phyloP scores from a whole-genome alignment of 345 rosid genomes.

The Orychophragmus violaceus region DNA sequence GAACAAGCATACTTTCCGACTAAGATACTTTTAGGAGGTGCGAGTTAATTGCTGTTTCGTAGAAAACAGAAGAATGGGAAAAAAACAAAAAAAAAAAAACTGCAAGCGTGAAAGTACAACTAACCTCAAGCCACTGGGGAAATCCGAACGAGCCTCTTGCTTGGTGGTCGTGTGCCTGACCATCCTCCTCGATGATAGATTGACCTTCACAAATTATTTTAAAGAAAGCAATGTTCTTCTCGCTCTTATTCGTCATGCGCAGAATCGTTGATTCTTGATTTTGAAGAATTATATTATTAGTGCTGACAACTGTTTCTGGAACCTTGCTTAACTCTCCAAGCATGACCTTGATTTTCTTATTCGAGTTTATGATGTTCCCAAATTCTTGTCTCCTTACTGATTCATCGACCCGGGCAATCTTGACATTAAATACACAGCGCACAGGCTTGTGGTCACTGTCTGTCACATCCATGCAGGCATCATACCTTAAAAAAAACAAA shows the following conservation, averaged over 20 bases:
- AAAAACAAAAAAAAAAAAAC: background rate
- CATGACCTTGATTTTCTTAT: constrained; percentile 47
- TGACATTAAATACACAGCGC: constrained; percentile 53
- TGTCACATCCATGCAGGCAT: constrained; percentile 72
- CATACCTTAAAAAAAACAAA: constrained; percentile 39
- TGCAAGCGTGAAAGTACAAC: constrained; percentile 20
- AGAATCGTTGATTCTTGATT: constrained; percentile 52
- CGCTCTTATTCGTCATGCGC: constrained; percentile 58
- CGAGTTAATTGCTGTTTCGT: background rate
- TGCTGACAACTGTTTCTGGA: constrained; percentile 70
- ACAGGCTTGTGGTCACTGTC: constrained; percentile 94
- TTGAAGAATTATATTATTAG: constrained; percentile 58
- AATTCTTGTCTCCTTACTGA: constrained; percentile 70
- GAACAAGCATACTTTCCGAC: background rate
- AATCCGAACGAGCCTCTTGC: constrained; percentile 61
- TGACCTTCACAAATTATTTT: constrained; percentile 61
- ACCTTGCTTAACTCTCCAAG: constrained; percentile 47
- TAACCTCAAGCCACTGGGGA: constrained; percentile 82
- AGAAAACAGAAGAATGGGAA: background rate
- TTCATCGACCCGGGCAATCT: constrained; percentile 64
- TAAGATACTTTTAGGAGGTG: too few relatives aligned
- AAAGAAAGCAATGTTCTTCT: constrained; percentile 44
- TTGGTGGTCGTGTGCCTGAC: constrained; percentile 41
- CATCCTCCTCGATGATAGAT: constrained; percentile 48
- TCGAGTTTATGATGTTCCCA: constrained; percentile 46